Evolutionary conservation across 1,284 basidiomycete genomes (phyloP).

Genomic region (Peniophora sp.): DNA sequence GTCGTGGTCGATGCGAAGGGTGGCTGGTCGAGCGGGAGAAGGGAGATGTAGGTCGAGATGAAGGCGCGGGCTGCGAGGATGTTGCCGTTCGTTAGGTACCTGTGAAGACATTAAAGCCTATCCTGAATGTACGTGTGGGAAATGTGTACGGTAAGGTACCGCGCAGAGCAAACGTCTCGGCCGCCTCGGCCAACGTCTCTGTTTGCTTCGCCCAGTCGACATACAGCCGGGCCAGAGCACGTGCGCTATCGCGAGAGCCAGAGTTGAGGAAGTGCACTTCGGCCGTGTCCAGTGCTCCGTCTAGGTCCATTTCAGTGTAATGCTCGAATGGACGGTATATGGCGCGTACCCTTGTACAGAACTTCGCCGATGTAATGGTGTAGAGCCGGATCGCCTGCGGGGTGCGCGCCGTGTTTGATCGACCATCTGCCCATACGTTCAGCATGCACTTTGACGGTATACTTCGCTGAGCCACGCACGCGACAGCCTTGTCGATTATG

Average conservation of each 20-base stretch:
- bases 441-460: neutral
- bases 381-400: slow-evolving; percentile 78
- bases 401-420: slow-evolving; percentile 62
- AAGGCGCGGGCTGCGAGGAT: slow-evolving; percentile 82
- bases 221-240: slow-evolving; percentile 79
- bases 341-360: slow-evolving; percentile 69
- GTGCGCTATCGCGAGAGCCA: slow-evolving; percentile 81
- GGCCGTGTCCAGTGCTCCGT: slow-evolving; percentile 65
- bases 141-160: slow-evolving; percentile 71
- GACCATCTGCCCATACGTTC: slow-evolving; percentile 58
- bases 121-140: slow-evolving; percentile 4
- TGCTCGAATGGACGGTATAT: slow-evolving; percentile 1
- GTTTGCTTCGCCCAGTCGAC: slow-evolving; percentile 57
- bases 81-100: slow-evolving; percentile 82
- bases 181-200: slow-evolving; percentile 7
- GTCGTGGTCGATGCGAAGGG: slow-evolving; percentile 28
- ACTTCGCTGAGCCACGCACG: slow-evolving; percentile 38
- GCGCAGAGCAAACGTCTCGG: slow-evolving; percentile 72
- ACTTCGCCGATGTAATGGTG: slow-evolving; percentile 86
- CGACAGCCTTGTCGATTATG: slow-evolving; percentile 67
- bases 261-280: slow-evolving; percentile 78
- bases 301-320: slow-evolving; percentile 32
- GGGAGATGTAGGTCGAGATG: slow-evolving; percentile 67
- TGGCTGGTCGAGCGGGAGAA: slow-evolving; percentile 37
- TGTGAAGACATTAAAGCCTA: slow-evolving; percentile 24